Conservation (phyloP, 148 eudicot species). For the Chenopodium formosanum region DNA sequence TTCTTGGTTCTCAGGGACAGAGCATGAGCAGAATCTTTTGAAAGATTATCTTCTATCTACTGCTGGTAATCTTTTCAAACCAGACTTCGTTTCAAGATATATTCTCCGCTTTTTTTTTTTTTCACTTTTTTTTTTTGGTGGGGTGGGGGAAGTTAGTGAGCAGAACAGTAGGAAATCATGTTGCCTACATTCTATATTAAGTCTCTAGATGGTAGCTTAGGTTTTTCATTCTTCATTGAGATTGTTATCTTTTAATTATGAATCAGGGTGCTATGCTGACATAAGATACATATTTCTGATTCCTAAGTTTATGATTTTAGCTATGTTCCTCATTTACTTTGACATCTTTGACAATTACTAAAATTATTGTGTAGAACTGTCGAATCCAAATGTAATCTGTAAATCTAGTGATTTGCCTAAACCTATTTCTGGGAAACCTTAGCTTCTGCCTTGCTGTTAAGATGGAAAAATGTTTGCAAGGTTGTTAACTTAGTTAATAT, state of each 20-base stretch:
- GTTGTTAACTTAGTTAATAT: background rate
- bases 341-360: background rate
- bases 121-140: background rate
- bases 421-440: background rate
- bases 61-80: conserved; percentile 51
- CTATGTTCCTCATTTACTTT: background rate
- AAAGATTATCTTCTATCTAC: conserved; percentile 64
- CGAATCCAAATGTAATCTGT: background rate
- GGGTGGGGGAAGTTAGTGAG: background rate
- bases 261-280: background rate
- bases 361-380: background rate
- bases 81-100: background rate
- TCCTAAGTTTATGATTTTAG: background rate
- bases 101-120: background rate
- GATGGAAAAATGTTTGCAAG: background rate
- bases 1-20: conserved; percentile 88
- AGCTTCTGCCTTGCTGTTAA: background rate
- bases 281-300: background rate
- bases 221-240: background rate
- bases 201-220: background rate
- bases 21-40: conserved; percentile 55
- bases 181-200: background rate
- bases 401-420: background rate
- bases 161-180: background rate
- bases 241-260: background rate